Percentiles rank a stretch among this genome's conserved stretches.
Conservation (phyloP, 352 stramenopile species). For the Pythium folliculosum region DNA sequence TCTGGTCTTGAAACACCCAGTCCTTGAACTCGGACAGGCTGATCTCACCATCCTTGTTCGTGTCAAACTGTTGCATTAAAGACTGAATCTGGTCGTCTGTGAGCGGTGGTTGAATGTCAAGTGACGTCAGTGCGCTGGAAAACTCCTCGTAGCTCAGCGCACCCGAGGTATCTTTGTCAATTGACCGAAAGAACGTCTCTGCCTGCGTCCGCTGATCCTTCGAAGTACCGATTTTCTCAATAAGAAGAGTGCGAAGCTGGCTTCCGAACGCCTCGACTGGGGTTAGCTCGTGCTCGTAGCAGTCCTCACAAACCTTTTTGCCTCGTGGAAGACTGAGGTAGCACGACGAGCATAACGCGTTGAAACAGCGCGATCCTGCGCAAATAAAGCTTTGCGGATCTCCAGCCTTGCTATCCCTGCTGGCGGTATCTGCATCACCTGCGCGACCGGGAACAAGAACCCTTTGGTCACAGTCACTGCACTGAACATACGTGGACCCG, state of each 20-base stretch:
- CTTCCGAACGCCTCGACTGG: constrained; percentile 53
- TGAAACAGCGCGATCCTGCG: constrained; percentile 58
- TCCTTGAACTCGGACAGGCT: constrained; percentile 64
- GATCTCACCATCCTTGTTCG: constrained; percentile 68
- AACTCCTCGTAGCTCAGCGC: constrained; percentile 64
- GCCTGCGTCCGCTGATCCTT: constrained; percentile 38
- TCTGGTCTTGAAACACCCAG: constrained; percentile 65
- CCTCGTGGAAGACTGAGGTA: constrained; percentile 42
- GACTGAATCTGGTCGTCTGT: constrained; percentile 46
- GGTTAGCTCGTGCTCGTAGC: constrained; percentile 64
- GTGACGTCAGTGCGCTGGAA: constrained; percentile 38
- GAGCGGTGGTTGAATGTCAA: constrained; percentile 60
- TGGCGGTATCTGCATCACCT: constrained; percentile 1
- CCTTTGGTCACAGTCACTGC: constrained; percentile 51
- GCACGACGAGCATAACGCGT: constrained; percentile 58
- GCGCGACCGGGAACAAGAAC: constrained; percentile 42
- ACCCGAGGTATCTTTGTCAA: constrained; percentile 67
- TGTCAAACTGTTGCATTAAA: constrained; percentile 67
- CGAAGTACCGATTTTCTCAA: constrained; percentile 60
- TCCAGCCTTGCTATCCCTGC: constrained; percentile 1
- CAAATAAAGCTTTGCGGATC: constrained; percentile 32
- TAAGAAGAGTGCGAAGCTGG: constrained; percentile 59
- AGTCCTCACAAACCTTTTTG: constrained; percentile 74
- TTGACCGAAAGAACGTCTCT: constrained; percentile 51
- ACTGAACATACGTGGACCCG: constrained; percentile 54